A percentile compares a stretch with the other conserved stretches of the same genome.
Conservation (phyloP, 129 eudicot genomes). For the Pulicaria dysenterica region DNA sequence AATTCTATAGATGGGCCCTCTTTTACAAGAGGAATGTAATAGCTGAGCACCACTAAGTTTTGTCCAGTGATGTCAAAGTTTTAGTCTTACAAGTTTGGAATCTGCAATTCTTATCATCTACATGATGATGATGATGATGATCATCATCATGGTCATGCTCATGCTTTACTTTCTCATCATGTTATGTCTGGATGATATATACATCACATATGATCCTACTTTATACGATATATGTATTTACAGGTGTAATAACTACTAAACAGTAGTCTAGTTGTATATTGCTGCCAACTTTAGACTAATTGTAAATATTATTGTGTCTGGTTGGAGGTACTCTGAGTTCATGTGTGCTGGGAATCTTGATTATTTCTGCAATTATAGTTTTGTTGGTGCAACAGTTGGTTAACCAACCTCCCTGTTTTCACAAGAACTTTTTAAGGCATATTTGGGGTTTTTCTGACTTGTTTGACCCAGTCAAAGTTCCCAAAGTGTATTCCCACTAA, state of each 20-base stretch:
- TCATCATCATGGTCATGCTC: slow-evolving; percentile 24
- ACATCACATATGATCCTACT: slow-evolving; percentile 6
- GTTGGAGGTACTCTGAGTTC: slow-evolving; percentile 26
- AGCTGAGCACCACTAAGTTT: slow-evolving; percentile 45
- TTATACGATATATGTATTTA: slow-evolving; percentile 10
- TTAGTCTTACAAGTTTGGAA: slow-evolving; percentile 33
- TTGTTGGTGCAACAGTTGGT: slow-evolving; percentile 21
- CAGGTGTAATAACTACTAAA: slow-evolving; percentile 20
- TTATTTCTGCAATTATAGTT: slow-evolving; percentile 26
- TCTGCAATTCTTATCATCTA: slow-evolving; percentile 39
- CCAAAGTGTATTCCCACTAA: slow-evolving; percentile 40
- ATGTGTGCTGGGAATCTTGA: slow-evolving; percentile 33
- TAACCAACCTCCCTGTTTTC: slow-evolving; percentile 17
- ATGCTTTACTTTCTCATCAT: slow-evolving; percentile 38
- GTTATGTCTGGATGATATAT: slow-evolving; percentile 25
- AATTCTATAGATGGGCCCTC: slow-evolving; percentile 35
- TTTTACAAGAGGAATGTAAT: slow-evolving; percentile 32
- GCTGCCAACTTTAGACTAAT: slow-evolving; percentile 25
- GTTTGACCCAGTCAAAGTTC: slow-evolving; percentile 42
- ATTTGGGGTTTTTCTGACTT: slow-evolving; percentile 27
- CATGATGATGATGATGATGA: slow-evolving; percentile 6
- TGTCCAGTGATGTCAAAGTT: slow-evolving; percentile 33
- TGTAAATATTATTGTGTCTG: slow-evolving; percentile 25
- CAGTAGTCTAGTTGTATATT: slow-evolving; percentile 19
- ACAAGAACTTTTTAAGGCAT: slow-evolving; percentile 24